Evolutionary conservation across 2,329 filamentous ascomycete genomes (phyloP).

Genomic region (Aspergillus nomiae): DNA sequence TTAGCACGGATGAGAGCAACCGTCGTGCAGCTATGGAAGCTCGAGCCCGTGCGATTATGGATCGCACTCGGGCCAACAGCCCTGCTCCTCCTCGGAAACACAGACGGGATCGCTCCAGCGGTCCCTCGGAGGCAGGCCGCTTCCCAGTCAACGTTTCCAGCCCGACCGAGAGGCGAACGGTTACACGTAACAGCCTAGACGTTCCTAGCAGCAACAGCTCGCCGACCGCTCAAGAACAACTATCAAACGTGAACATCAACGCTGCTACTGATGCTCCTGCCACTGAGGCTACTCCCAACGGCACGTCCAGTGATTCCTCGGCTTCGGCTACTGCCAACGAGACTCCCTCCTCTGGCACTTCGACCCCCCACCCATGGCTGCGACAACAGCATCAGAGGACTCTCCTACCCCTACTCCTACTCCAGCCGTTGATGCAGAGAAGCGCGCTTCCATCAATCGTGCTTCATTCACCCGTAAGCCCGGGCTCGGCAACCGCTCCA

Average conservation of each 20-base stretch:
- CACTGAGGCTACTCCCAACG: constrained; percentile 49
- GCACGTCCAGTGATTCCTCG: constrained; percentile 38
- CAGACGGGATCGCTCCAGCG: constrained; percentile 76
- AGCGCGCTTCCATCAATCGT: constrained; percentile 66
- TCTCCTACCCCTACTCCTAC: constrained; percentile 38
- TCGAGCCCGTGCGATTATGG: constrained; percentile 75
- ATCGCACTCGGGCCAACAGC: constrained; percentile 72
- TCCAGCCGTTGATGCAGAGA: constrained; percentile 51
- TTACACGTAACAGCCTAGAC: constrained; percentile 71
- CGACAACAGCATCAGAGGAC: constrained; percentile 33
- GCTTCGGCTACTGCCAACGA: constrained; percentile 22
- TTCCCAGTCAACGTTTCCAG: constrained; percentile 78
- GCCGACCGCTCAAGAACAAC: constrained; percentile 40
- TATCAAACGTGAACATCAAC: constrained; percentile 28
- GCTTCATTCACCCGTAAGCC: constrained; percentile 53
- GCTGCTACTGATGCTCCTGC: constrained; percentile 32
- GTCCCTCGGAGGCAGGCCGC: constrained; percentile 71
- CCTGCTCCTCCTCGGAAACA: constrained; percentile 61
- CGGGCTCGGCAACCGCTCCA: constrained; percentile 48
- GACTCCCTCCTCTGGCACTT: constrained; percentile 29
- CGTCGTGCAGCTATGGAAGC: constrained; percentile 93
- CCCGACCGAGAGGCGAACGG: constrained; percentile 54
- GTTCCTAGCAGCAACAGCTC: constrained; percentile 67
- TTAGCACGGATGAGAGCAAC: constrained; percentile 95
- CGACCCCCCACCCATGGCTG: constrained; percentile 28